These are phyloP conservation scores for Diaporthe eres DNA, from an alignment of 2,329 filamentous ascomycete genomes.

Conservation along the genomic window DNA sequence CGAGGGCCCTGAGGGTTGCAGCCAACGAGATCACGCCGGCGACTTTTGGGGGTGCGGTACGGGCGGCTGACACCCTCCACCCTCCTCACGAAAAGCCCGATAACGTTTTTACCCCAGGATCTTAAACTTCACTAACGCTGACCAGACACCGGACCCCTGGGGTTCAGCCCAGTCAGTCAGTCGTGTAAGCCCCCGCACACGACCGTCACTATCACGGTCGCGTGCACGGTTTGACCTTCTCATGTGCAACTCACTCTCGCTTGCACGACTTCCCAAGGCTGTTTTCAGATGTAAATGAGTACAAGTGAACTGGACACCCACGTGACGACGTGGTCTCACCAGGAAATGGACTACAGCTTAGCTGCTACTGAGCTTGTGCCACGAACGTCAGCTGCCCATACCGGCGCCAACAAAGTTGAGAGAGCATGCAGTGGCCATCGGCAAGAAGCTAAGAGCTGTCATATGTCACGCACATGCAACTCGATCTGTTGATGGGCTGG, in stretches of 20 bases:
- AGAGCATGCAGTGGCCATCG: not conserved
- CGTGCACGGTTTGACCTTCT: not conserved
- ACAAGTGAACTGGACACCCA: not conserved
- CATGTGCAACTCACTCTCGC: not conserved
- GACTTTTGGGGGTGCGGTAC: constrained; percentile 7
- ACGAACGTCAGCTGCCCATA: not conserved
- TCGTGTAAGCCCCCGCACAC: constrained; percentile 2
- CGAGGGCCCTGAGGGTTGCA: constrained; percentile 20
- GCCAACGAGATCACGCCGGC: constrained; percentile 28
- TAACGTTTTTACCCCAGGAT: constrained; percentile 17
- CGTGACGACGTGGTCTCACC: not conserved
- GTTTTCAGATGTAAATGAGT: not conserved
- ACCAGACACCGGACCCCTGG: not conserved
- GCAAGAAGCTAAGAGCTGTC: not conserved
- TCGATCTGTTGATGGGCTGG: not conserved
- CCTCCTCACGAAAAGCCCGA: not conserved
- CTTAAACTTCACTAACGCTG: not conserved
- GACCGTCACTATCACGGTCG: not conserved
- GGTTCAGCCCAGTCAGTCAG: not conserved
- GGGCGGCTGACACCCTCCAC: constrained; percentile 29
- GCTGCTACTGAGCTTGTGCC: not conserved
- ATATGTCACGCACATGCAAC: constrained; percentile 16
- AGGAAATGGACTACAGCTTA: not conserved
- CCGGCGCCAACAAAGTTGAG: not conserved
- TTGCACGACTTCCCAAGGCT: not conserved